These are phyloP conservation scores for Naganishia randhawae DNA, from an alignment of 768 basidiomycete species.

Conservation along the genomic window DNA sequence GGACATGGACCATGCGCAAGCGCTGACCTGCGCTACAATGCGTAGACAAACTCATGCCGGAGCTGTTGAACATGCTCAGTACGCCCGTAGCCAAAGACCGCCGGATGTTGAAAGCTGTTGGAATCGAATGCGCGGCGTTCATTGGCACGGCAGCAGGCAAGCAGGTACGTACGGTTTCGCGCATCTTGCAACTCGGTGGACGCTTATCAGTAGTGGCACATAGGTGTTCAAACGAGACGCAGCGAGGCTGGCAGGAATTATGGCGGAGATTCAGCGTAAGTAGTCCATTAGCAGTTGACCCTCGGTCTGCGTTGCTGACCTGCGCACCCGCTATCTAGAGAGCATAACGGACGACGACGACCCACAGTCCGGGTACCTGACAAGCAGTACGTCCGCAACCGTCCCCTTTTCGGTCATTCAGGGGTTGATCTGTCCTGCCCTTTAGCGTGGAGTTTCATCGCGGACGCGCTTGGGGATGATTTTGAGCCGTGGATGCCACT, in stretches of 20 bases:
- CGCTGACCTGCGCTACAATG: neutral
- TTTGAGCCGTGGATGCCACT: conserved; percentile 25
- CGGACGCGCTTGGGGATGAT: conserved; percentile 2
- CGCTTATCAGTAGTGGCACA: too few species aligned
- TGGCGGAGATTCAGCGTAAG: conserved; percentile 20
- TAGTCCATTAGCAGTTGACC: too few species aligned
- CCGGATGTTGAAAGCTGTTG: conserved; percentile 18
- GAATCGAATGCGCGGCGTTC: conserved; percentile 19
- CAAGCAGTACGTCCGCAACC: conserved; percentile 7
- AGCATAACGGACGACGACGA: conserved; percentile 29
- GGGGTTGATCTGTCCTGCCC: neutral
- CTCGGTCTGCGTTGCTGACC: neutral
- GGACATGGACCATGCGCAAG: neutral
- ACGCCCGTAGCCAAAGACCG: conserved; percentile 14
- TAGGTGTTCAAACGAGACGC: conserved; percentile 21
- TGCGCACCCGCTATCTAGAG: neutral
- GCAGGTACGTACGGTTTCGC: neutral
- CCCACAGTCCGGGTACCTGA: conserved; percentile 25
- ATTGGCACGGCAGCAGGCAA: conserved; percentile 17
- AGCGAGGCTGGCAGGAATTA: conserved; percentile 9
- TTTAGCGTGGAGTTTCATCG: conserved; percentile 22
- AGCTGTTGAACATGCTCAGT: conserved; percentile 1
- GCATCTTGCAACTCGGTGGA: neutral
- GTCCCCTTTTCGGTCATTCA: neutral
- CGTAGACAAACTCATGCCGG: conserved; percentile 19